Base-by-base conservation (phyloP, 805 yeast species). In the Saccharomycopsis capsularis region DNA sequence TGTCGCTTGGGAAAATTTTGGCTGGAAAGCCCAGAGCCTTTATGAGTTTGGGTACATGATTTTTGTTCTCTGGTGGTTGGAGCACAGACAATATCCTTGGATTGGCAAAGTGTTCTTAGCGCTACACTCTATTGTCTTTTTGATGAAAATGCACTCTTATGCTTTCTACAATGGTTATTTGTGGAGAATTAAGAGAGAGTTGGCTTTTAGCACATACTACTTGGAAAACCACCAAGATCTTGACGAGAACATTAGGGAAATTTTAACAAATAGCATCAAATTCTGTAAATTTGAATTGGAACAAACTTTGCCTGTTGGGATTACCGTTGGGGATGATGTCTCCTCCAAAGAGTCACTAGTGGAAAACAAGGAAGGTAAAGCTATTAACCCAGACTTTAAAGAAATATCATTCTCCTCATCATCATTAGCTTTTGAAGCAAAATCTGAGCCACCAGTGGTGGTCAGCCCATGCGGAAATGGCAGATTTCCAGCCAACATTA, bases 121-220 rank as follows among this genome's bases (percentile, higher is more conserved):
- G 52, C 68, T 93, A 45, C 99, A 93, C 62, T 78, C 89, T 9
- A 69, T 88, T 43, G 98, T 93, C 1, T 69, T 89, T 55, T 62
- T 95, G 57, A 93, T 93, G 99, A 93, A 93, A 63, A 83, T 84
- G 79, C 98, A 93, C 63, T 89, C 98, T 1, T 93, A 82, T 62
- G 87, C 87, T 1, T 89, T 85, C 60, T 93, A 81, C 68, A 90
- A 90, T 60, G 99, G 98, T 0, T 88, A 91, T 62, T 67, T 93
- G 51, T 86, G 95, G 89, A 67, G 63, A 30, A 76, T 82, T 40
- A 58, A 63, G 21, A 64, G 68, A 15, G 91, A 85, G 59, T 66
- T 82, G 40, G 57, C 69, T 2, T 74, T 69, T 50, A 76, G 86
- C 0, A 66, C 66, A 48, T 58, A 52, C 2, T 71, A 72, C 42